Evolutionary conservation across 768 basidiomycete species (phyloP).

Genomic region (Termitomyces heimii): DNA sequence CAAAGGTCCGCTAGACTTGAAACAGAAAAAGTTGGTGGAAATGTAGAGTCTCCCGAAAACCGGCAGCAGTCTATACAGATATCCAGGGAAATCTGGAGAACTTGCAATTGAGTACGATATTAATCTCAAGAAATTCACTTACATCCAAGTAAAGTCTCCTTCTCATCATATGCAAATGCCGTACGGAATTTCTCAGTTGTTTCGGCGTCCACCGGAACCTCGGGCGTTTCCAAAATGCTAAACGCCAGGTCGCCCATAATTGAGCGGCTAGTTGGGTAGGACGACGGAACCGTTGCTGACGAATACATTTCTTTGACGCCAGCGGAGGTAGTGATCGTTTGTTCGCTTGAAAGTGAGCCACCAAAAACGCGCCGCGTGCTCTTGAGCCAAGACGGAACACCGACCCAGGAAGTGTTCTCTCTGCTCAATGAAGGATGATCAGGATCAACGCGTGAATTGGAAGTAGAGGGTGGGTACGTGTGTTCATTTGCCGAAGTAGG

Average conservation of each 20-base stretch:
- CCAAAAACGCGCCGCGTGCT: slow-evolving; percentile 37
- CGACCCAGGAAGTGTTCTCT: slow-evolving; percentile 55
- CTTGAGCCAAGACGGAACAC: slow-evolving; percentile 70
- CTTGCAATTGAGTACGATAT: not conserved
- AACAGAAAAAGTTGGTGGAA: slow-evolving; percentile 91
- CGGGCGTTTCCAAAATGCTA: slow-evolving; percentile 77
- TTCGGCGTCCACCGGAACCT: slow-evolving; percentile 54
- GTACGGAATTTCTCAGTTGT: slow-evolving; percentile 69
- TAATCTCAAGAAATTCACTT: slow-evolving; percentile 26
- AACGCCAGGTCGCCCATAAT: slow-evolving; percentile 59
- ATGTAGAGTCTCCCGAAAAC: slow-evolving; percentile 84
- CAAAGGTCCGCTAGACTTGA: slow-evolving; percentile 82
- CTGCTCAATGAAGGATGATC: slow-evolving; percentile 42
- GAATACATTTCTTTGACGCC: slow-evolving; percentile 61
- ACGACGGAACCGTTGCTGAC: slow-evolving; percentile 25
- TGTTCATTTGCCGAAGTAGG: slow-evolving; percentile 37
- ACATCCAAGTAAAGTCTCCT: slow-evolving; percentile 86
- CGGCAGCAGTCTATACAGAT: slow-evolving; percentile 85
- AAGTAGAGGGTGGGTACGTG: slow-evolving; percentile 77
- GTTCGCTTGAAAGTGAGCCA: slow-evolving; percentile 20
- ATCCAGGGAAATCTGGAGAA: slow-evolving; percentile 79
- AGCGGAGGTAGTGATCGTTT: slow-evolving; percentile 21
- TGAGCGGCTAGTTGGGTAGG: slow-evolving; percentile 26
- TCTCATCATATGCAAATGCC: slow-evolving; percentile 85
- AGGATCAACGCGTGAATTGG: slow-evolving; percentile 40